Evolutionary conservation across 306 rosid species (phyloP).

Genomic region (Cicer bijugum): DNA sequence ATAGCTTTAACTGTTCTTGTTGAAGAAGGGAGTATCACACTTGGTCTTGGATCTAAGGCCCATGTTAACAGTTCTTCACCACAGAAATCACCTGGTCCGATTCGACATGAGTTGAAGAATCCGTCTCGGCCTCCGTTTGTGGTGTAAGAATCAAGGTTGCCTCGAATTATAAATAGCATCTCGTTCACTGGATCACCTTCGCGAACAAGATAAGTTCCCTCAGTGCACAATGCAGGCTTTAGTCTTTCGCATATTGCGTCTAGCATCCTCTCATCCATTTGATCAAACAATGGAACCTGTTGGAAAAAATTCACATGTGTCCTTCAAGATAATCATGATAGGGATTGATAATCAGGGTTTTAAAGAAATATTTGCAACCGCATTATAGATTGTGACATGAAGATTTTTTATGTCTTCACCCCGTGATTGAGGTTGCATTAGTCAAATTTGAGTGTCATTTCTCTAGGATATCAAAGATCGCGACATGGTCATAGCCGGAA

Average conservation of each 20-base stretch:
- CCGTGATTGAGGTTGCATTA: neutral
- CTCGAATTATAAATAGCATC: constrained; percentile 89
- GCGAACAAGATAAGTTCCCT: constrained; percentile 74
- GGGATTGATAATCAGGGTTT: too few relatives aligned
- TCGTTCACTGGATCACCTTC: constrained; percentile 95
- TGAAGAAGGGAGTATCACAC: constrained; percentile 75
- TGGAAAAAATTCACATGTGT: too few relatives aligned
- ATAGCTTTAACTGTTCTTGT: constrained; percentile 83
- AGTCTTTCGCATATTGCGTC: constrained; percentile 96
- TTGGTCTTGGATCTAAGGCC: constrained; percentile 89
- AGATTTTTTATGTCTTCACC: neutral
- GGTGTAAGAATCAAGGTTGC: constrained; percentile 91
- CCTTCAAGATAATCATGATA: too few relatives aligned
- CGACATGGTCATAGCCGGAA: neutral
- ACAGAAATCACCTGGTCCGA: constrained; percentile 90
- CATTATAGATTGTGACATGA: neutral
- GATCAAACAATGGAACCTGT: constrained; percentile 87
- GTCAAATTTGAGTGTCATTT: neutral
- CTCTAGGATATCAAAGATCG: neutral
- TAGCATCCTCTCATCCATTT: constrained; percentile 95
- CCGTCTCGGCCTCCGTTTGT: constrained; percentile 92
- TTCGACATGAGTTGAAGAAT: constrained; percentile 81
- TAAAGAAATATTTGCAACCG: neutral
- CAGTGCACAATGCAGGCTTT: constrained; percentile 81
- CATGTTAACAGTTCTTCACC: constrained; percentile 93